Evolutionary conservation across 2,329 filamentous ascomycete genomes (phyloP), one percentile per base, ranked within the genome.

Genomic region (Colletotrichum liriopes): DNA sequence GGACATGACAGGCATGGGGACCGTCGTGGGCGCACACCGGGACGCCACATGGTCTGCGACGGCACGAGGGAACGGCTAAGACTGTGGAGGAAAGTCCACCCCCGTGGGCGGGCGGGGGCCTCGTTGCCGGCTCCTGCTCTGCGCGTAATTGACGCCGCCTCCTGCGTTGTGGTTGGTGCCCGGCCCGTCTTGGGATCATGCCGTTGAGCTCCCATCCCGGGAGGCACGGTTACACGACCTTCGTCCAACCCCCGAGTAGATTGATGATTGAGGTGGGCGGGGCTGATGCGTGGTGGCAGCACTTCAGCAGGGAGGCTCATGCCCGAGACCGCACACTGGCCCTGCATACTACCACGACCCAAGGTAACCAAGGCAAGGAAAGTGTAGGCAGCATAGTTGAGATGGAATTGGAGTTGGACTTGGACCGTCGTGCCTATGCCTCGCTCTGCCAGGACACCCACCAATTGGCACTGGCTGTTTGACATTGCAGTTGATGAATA

Each of bases 161-260:
- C 23, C 39, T 18, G 3, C n/a, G 45, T 12, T 12, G 7, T 26
- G 20, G 35, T 45, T 67, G 35, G 56, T 20, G 9, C 23, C 37
- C 20, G 18, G 18, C 2, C 43, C 26, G 41, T 43, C 43, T 49
- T 20, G 3, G 20, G 18, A 29, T 43, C 45, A 59, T 61, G 63
- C 39, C 7, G 55, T 66, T 49, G 47, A 39, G 67, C 35, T 59
- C 18, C 9, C 8, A n/a, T 4, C 14, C 45, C 29, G 37, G 37
- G 35, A 65, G 29, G 45, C 54, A 52, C 37, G 26, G 61, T 67
- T 61, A 41, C 67, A 71, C 55, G n/a, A 11, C 23, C 23, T 9
- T 32, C n/a, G 12, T 37, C 12, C 59, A 37, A 32, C n/a, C 45
- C 29, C 29, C 59, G 43, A 20, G 9, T 16, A 11, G 9, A 23